These are phyloP conservation scores for Yamagishiella unicocca DNA, from an alignment of 139 green algal genomes.

Conservation along the genomic window DNA sequence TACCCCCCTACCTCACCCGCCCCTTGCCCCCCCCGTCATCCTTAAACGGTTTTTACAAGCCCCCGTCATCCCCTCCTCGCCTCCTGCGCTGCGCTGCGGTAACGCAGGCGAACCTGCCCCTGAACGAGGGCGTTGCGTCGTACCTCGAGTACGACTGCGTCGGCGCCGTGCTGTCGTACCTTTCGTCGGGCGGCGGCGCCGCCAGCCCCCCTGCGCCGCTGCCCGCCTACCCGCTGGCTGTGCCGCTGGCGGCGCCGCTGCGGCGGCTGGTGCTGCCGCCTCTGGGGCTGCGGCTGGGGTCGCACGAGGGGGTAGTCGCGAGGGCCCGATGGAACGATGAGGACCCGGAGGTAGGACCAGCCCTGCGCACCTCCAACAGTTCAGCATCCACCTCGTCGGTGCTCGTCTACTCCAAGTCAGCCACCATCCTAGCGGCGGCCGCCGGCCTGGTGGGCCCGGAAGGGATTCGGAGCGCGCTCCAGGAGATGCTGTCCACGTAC, in stretches of 20 bases:
- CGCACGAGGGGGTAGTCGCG: constrained; percentile 1
- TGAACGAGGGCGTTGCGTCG: constrained; percentile 33
- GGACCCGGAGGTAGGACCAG: not conserved
- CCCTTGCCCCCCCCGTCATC: too few species aligned
- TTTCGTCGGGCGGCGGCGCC: not conserved
- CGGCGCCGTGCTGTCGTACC: constrained; percentile 6
- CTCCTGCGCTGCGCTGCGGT: too few species aligned
- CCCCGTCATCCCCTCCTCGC: too few species aligned
- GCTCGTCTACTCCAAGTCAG: constrained; percentile 5
- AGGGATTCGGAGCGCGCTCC: not conserved
- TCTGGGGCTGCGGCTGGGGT: not conserved
- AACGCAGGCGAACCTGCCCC: constrained; percentile 9
- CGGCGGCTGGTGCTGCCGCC: constrained; percentile 18
- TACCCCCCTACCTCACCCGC: too few species aligned
- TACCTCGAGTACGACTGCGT: constrained; percentile 43
- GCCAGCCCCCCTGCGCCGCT: not conserved
- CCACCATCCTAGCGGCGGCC: constrained; percentile 13
- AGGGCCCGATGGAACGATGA: not conserved
- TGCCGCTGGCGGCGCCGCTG: constrained; percentile 17
- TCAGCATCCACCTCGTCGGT: not conserved
- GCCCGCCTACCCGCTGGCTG: not conserved
- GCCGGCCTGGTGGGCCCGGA: not conserved
- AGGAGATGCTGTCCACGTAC: constrained; percentile 4
- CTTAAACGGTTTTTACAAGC: too few species aligned
- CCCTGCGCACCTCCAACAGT: not conserved